Conservation (phyloP, 2,329 filamentous ascomycete genomes). For the Hypoxylon sp. region DNA sequence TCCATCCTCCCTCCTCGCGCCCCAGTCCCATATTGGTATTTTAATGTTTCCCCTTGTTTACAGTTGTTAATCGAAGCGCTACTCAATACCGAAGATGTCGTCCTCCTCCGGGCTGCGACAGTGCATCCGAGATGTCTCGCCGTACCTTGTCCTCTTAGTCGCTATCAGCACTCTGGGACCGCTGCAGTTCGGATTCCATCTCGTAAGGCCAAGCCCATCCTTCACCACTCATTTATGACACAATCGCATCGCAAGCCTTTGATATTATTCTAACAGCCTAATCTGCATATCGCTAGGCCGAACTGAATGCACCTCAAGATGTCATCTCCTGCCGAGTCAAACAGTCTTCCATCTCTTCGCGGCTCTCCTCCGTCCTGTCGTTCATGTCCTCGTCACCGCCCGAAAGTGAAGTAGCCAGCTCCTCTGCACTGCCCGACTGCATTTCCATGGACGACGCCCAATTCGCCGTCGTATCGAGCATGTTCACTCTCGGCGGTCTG, state of each 20-base stretch:
- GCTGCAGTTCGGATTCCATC: conserved; percentile 93
- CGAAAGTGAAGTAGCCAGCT: conserved; percentile 45
- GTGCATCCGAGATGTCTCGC: conserved; percentile 70
- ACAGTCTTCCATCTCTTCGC: conserved; percentile 62
- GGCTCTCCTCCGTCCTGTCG: conserved; percentile 49
- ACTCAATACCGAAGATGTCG: conserved; percentile 24
- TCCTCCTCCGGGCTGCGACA: conserved; percentile 51
- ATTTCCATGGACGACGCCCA: conserved; percentile 87
- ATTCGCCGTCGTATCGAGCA: conserved; percentile 89
- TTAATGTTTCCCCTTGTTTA: not conserved
- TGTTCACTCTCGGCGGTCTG: conserved; percentile 92
- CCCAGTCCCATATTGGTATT: not conserved
- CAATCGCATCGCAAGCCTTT: not conserved
- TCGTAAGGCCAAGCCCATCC: conserved; percentile 68
- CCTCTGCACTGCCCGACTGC: conserved; percentile 75
- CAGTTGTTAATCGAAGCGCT: conserved; percentile 2
- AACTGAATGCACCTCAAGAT: conserved; percentile 95
- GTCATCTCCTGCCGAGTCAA: conserved; percentile 86
- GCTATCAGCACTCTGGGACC: conserved; percentile 85
- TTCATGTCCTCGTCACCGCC: conserved; percentile 51
- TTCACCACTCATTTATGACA: not conserved
- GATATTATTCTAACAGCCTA: not conserved
- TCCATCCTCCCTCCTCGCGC: not conserved
- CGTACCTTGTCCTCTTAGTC: conserved; percentile 84
- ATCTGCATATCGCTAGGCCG: conserved; percentile 71